Percentiles rank a stretch among this genome's conserved stretches.
These are phyloP conservation scores for Casaregolazyma suthepensis DNA, from an alignment of 1,139 yeast genomes.

Conservation along the genomic window DNA sequence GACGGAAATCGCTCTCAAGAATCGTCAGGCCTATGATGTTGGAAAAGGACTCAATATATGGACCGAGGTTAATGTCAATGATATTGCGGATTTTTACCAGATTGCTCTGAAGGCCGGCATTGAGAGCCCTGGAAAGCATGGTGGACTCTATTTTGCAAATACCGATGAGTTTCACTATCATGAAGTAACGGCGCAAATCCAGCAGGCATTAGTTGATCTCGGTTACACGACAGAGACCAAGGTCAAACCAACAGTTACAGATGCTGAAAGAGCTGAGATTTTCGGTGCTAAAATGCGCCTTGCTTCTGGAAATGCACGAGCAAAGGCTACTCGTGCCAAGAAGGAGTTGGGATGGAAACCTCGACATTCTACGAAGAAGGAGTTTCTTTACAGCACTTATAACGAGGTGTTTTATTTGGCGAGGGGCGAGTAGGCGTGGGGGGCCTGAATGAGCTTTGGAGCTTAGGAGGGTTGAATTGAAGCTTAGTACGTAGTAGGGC, in stretches of 20 bases:
- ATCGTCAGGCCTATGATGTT: conserved; percentile 32
- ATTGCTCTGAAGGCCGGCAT: conserved; percentile 28
- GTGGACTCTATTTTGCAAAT: conserved; percentile 39
- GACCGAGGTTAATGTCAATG: conserved; percentile 38
- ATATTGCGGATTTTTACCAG: conserved; percentile 35
- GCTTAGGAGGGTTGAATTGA: too few relatives aligned
- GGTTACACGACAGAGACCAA: conserved; percentile 14
- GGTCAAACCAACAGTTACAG: conserved; percentile 9
- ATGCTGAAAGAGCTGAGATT: conserved; percentile 10
- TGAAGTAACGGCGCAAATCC: conserved; percentile 30
- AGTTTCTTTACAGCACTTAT: conserved; percentile 14
- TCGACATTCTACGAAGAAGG: conserved; percentile 14
- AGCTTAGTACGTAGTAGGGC: too few relatives aligned
- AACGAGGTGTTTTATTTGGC: background rate
- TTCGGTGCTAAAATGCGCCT: conserved; percentile 11
- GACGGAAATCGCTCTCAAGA: conserved; percentile 24
- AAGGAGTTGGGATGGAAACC: conserved; percentile 21
- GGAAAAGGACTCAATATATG: conserved; percentile 36
- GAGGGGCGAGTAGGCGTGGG: too few relatives aligned
- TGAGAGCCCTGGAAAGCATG: conserved; percentile 29
- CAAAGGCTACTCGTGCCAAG: conserved; percentile 16
- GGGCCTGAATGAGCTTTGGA: too few relatives aligned
- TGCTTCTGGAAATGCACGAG: conserved; percentile 17
- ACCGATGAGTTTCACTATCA: conserved; percentile 34
- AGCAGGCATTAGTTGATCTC: conserved; percentile 16